Evolutionary conservation across 345 rosid species (phyloP), one percentile per base, ranked within the genome.

Genomic region (Gossypium turneri): DNA sequence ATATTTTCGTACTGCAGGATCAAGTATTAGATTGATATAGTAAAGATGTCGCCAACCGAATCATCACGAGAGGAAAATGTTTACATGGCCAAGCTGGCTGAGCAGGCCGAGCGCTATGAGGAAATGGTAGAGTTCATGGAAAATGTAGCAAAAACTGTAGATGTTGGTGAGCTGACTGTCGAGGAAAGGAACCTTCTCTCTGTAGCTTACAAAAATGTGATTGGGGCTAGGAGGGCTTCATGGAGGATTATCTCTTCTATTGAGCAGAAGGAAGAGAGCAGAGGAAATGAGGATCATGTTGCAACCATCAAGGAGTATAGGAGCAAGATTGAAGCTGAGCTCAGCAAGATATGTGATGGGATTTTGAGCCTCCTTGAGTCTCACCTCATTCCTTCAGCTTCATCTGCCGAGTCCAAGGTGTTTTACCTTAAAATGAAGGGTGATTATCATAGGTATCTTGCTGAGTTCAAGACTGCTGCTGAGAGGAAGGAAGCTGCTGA

Each of bases 401-500:
- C 98, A 7, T 62, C 88, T 69, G 88, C 98, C 0, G 98, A 94
- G 84, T 94, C 98, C 70, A 94, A 94, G 88, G 96, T 94, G 61
- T 94, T 94, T 76, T 94, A 92, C 85, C 89, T 94, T 38, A 94
- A 94, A 84, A 94, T 94, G 98, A 94, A 94, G 85, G 98, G 98
- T 72, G 98, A 94, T 72, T 94, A 94, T 78, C 90, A 92, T 75
- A 84, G 98, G 78, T 94, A 94, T 78, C 94, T 94, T 27, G 98
- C 98, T 1, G 98, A 94, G 84, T 94, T 94, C 75, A 94, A 94
- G 93, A 92, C 97, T 58, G 89, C 88, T 3, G 84, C 92, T 55
- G 98, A 94, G 82, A 92, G 96, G 85, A 94, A 94, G 85, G 98
- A 94, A 76, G 96, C 97, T 78, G 98, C 98, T n/a, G 98, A 94